Conservation (phyloP, 768 basidiomycete genomes). For the Hemileccinum rubropunctum region DNA sequence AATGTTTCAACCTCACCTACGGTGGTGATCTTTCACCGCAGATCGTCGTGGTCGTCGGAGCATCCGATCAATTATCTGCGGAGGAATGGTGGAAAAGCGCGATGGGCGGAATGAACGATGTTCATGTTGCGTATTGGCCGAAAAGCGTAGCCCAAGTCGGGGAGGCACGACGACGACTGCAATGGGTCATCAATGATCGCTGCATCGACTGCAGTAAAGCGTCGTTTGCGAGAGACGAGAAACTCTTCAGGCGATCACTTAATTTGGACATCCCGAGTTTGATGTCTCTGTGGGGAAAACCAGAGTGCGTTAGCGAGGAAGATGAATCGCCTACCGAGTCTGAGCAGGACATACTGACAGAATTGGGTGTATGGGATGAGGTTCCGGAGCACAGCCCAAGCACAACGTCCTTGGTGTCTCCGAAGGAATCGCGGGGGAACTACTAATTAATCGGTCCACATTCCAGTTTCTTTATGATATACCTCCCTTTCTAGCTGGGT, state of each 20-base stretch:
- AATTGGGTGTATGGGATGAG: slow-evolving; percentile 17
- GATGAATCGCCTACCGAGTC: not conserved
- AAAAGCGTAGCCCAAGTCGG: not conserved
- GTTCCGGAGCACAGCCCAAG: not conserved
- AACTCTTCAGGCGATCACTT: slow-evolving; percentile 13
- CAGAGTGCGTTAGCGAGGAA: slow-evolving; percentile 1
- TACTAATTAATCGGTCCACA: not conserved
- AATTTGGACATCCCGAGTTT: slow-evolving; percentile 13
- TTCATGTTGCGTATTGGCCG: slow-evolving; percentile 12
- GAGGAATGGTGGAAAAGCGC: slow-evolving; percentile 21
- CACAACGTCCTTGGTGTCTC: not conserved
- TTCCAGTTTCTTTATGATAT: not conserved
- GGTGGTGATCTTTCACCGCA: slow-evolving; percentile 27
- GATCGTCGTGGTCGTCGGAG: slow-evolving; percentile 24
- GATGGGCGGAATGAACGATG: slow-evolving; percentile 7
- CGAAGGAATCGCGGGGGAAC: not conserved
- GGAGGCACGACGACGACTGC: slow-evolving; percentile 5
- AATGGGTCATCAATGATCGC: slow-evolving; percentile 15
- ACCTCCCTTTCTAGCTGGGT: not conserved
- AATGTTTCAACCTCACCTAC: slow-evolving; percentile 25
- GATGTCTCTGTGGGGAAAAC: slow-evolving; percentile 7
- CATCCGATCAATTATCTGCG: slow-evolving; percentile 9
- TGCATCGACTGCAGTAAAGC: slow-evolving; percentile 23
- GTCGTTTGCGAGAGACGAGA: slow-evolving; percentile 3
- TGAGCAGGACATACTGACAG: slow-evolving; percentile 20